Evolutionary conservation across 176 grass and related monocot genomes (phyloP).

Genomic region (Triticum aestivum): IWGSC_CS_RefSeq_v2.1 NC_057808.1:247539353-247539852

Average conservation of each 20-base stretch:
- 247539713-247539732: slow-evolving; percentile 92
- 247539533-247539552: neutral
- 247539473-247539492: neutral
- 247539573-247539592: neutral
- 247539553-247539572: neutral
- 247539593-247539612: too few species aligned
- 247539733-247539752: slow-evolving; percentile 53
- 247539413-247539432: neutral
- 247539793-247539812: slow-evolving; percentile 19
- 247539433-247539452: neutral
- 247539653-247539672: neutral
- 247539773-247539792: slow-evolving; percentile 99
- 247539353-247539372: slow-evolving; percentile 14
- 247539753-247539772: slow-evolving; percentile 88
- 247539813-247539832: neutral
- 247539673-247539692: neutral
- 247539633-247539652: neutral
- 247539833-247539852: neutral
- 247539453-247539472: neutral
- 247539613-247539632: neutral
- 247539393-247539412: neutral
- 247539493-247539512: neutral
- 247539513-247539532: neutral
- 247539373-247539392: slow-evolving; percentile 17
- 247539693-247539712: slow-evolving; percentile 54